Evolutionary conservation across 2,329 filamentous ascomycete genomes (phyloP), one percentile per base, ranked within the genome.

Genomic region (Penicillium sp.): DNA sequence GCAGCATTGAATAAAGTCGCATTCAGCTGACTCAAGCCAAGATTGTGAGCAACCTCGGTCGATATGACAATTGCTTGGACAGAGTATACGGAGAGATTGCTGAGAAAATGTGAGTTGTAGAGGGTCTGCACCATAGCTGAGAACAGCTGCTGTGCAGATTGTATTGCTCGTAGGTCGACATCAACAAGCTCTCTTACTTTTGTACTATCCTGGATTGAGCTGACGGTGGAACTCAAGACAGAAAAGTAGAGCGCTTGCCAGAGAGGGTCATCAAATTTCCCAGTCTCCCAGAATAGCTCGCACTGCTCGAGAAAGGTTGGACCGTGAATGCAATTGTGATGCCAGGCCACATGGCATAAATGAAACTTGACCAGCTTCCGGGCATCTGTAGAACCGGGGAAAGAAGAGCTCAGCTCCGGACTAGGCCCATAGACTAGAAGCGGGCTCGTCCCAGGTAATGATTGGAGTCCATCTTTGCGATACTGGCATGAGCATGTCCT

Each of bases 1-100:
- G 68, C 71, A 5, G 73, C 66, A 31, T 66, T 69, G 53, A 75
- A 66, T 5, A 75, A 57, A 10, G 70, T 74, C 0, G 72, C 71
- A 32, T 72, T 72, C 3, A 72, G 53, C 45, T 74, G 65, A 53
- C 72, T 75, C 32, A 69, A 58, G 2, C 73, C 74, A 6, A 76
- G 62, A 40, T 73, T 74, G 56, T 76, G 73, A 1, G 71, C 73
- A 18, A 73, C 63, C 50, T 73, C 65, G 0, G 72, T 74, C 3
- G 72, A 73, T 7, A 76, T 70, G 20, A 71, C 69, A 32, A 73
- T 66, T n/a, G 74, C 72, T 49, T 74, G 73, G 11, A 73, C 66
- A 2, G 69, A 67, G 31, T 62, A 66, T n/a, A 67, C 43, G 2
- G 66, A 68, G 6, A 66, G 53, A 44, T 69, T 72, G 50, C 72